Evolutionary conservation across 495 filamentous ascomycete species (phyloP).

Genomic region (Penicillium pancosmium): DNA sequence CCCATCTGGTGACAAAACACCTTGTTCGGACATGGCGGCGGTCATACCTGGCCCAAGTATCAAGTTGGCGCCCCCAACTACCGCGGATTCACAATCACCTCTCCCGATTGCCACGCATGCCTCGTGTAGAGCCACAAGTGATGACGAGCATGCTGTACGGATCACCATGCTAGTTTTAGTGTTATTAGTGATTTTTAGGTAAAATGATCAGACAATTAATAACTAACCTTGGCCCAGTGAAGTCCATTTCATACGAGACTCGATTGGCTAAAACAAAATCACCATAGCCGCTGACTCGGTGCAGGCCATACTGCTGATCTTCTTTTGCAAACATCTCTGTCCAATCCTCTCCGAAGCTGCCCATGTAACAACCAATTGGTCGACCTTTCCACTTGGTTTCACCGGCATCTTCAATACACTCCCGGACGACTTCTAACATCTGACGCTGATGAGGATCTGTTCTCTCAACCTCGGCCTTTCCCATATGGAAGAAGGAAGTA

Average conservation of each 20-base stretch:
- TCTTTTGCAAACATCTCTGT: constrained; percentile 34
- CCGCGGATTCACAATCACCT: constrained; percentile 36
- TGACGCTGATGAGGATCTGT: constrained; percentile 62
- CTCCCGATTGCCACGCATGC: constrained; percentile 23
- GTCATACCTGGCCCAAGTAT: constrained; percentile 41
- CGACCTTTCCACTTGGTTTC: constrained; percentile 46
- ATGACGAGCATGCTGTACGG: constrained; percentile 39
- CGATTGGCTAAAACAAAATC: constrained; percentile 35
- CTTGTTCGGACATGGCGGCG: constrained; percentile 32
- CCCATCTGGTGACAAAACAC: constrained; percentile 29
- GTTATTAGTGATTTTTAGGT: background rate
- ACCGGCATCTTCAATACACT: constrained; percentile 46
- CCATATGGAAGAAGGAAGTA: constrained; percentile 41
- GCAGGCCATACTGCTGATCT: constrained; percentile 18
- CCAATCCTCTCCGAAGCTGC: constrained; percentile 46
- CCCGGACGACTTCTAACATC: constrained; percentile 53
- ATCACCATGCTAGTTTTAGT: constrained; percentile 20
- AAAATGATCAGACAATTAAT: too few relatives aligned
- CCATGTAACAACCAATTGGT: constrained; percentile 51
- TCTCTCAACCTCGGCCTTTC: constrained; percentile 44
- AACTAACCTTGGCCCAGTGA: constrained; percentile 32
- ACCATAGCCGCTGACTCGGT: constrained; percentile 27
- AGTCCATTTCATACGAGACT: constrained; percentile 36
- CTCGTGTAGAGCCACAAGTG: constrained; percentile 30
- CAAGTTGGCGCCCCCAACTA: constrained; percentile 50